These are phyloP conservation scores for Nannizzia gypsea DNA, from an alignment of 2,329 filamentous ascomycete species.

Conservation along the genomic window DNA sequence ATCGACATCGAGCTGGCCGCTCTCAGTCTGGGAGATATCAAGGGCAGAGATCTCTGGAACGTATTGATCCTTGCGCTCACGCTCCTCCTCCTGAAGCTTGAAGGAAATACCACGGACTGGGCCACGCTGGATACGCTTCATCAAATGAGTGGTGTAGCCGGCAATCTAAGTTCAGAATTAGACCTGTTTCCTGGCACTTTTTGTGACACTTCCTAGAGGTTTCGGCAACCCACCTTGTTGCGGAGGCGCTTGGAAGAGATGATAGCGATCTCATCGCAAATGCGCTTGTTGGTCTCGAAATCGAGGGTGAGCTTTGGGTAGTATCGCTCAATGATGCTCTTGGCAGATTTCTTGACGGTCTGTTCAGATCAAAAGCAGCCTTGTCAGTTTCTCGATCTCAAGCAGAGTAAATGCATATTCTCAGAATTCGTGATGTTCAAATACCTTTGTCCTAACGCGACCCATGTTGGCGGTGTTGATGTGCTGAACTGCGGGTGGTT, in stretches of 20 bases:
- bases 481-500: slow-evolving; percentile 4
- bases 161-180: slow-evolving; percentile 54
- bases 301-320: slow-evolving; percentile 97
- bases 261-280: slow-evolving; percentile 99
- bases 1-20: slow-evolving; percentile 88
- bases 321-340: slow-evolving; percentile 99
- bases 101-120: slow-evolving; percentile 99
- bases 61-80: slow-evolving; percentile 99
- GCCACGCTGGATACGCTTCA: slow-evolving; percentile 99
- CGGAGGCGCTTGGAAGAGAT: slow-evolving; percentile 97
- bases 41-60: slow-evolving; percentile 97
- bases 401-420: not conserved
- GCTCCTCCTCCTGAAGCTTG: slow-evolving; percentile 99
- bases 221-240: slow-evolving; percentile 65
- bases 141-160: slow-evolving; percentile 95
- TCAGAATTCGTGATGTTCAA: slow-evolving; percentile 7
- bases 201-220: not conserved
- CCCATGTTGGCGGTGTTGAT: slow-evolving; percentile 17
- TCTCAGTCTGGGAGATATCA: slow-evolving; percentile 92
- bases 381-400: slow-evolving; percentile 3
- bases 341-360: slow-evolving; percentile 78
- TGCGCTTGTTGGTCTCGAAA: slow-evolving; percentile 99
- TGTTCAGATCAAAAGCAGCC: slow-evolving; percentile 18
- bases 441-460: slow-evolving; percentile 20
- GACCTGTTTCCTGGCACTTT: not conserved